phyloP scores from a whole-genome alignment of 352 stramenopile genomes.

The Globisporangium sylvaticum region DNA sequence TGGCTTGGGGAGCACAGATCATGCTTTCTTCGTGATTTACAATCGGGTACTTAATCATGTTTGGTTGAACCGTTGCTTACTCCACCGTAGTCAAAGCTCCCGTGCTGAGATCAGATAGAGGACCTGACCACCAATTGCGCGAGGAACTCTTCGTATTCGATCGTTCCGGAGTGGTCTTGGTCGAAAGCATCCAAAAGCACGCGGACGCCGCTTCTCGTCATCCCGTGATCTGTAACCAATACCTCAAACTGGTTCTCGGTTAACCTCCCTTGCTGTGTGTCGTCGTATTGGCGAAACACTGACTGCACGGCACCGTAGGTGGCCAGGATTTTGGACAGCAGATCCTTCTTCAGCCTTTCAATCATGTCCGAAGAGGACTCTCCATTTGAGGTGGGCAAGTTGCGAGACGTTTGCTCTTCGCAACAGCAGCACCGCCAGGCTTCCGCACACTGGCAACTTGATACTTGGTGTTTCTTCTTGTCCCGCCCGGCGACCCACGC shows the following conservation, averaged over 20 bases:
- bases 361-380: slow-evolving; percentile 5
- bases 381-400: background rate
- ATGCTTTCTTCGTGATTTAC: background rate
- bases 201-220: slow-evolving; percentile 28
- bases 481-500: slow-evolving; percentile 10
- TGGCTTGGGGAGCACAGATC: background rate
- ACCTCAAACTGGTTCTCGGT: slow-evolving; percentile 41
- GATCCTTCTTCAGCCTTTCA: slow-evolving; percentile 41
- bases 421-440: background rate
- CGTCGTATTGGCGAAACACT: slow-evolving; percentile 50
- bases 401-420: slow-evolving; percentile 13
- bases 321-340: slow-evolving; percentile 36
- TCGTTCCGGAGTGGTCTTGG: slow-evolving; percentile 37
- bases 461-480: slow-evolving; percentile 20
- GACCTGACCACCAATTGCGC: slow-evolving; percentile 32
- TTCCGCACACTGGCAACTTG: slow-evolving; percentile 13
- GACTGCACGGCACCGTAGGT: slow-evolving; percentile 47
- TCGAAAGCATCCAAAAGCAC: slow-evolving; percentile 36
- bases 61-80: background rate
- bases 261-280: slow-evolving; percentile 30
- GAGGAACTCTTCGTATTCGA: slow-evolving; percentile 64
- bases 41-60: background rate
- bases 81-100: background rate
- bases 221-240: slow-evolving; percentile 31
- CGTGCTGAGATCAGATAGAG: background rate